These are phyloP conservation scores for Tetraselmis chui DNA, from an alignment of 139 green algal genomes.

Conservation along the genomic window DNA sequence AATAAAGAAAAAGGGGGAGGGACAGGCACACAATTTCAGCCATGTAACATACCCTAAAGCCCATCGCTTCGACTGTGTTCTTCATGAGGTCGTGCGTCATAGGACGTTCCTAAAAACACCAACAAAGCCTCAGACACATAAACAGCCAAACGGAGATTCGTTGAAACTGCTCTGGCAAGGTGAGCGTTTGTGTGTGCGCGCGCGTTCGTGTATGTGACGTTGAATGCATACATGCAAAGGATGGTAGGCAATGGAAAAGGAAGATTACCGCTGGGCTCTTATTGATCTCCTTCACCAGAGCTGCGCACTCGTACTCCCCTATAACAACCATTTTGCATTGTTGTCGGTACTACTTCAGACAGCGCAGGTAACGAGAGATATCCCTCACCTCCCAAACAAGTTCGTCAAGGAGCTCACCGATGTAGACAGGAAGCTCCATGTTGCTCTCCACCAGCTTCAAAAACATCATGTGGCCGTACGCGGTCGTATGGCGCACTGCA, in stretches of 20 bases:
- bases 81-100: slow-evolving; percentile 63
- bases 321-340: not conserved
- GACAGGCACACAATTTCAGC: not conserved
- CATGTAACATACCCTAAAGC: slow-evolving; percentile 28
- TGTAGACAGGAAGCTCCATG: slow-evolving; percentile 39
- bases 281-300: slow-evolving; percentile 40
- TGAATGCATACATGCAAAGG: too few relatives aligned
- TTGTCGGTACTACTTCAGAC: too few relatives aligned
- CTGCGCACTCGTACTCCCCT: slow-evolving; percentile 45
- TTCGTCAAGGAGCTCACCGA: slow-evolving; percentile 24
- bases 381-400: not conserved
- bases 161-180: slow-evolving; percentile 4
- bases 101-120: slow-evolving; percentile 31
- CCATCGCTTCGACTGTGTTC: slow-evolving; percentile 38
- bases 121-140: not conserved
- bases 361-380: not conserved
- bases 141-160: slow-evolving; percentile 14
- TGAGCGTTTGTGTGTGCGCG: not conserved
- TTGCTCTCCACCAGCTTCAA: slow-evolving; percentile 25
- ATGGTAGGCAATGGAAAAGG: too few relatives aligned
- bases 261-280: slow-evolving; percentile 25
- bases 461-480: slow-evolving; percentile 38
- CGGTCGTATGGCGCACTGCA: slow-evolving; percentile 24
- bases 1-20: too few relatives aligned
- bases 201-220: not conserved